These are phyloP conservation scores for Coffea eugenioides DNA, from an alignment of 257 asterid genomes.

Conservation along the genomic window DNA sequence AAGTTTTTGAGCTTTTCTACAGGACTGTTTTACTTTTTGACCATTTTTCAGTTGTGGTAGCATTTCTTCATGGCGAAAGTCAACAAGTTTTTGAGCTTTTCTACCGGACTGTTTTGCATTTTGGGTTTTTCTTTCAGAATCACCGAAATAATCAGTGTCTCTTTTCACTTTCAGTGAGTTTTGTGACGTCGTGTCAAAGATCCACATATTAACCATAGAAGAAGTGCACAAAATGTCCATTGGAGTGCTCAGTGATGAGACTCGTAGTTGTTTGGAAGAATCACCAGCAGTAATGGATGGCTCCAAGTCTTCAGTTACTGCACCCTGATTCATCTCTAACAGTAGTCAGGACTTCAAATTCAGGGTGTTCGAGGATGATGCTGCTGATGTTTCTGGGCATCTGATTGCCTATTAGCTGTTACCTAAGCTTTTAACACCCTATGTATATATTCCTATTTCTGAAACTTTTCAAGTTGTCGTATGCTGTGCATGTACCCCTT, in stretches of 20 bases:
- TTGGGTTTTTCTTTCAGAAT: background rate
- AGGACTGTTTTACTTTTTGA: background rate
- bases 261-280: constrained; percentile 93
- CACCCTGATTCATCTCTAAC: constrained; percentile 58
- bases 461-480: background rate
- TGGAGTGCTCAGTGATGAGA: constrained; percentile 81
- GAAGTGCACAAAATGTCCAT: constrained; percentile 83
- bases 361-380: background rate
- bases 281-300: constrained; percentile 53
- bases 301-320: constrained; percentile 79
- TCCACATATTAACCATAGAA: constrained; percentile 85
- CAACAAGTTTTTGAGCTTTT: background rate
- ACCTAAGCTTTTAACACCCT: background rate
- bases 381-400: background rate
- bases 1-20: background rate
- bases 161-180: constrained; percentile 60
- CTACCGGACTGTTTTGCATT: background rate
- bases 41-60: background rate
- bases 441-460: background rate
- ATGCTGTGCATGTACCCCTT: background rate
- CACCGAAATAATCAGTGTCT: background rate
- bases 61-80: background rate
- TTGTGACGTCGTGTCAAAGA: constrained; percentile 73
- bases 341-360: constrained; percentile 39
- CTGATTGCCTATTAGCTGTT: background rate